Evolutionary conservation across 805 yeast genomes (phyloP).

Genomic region (Candida schatavii): DNA sequence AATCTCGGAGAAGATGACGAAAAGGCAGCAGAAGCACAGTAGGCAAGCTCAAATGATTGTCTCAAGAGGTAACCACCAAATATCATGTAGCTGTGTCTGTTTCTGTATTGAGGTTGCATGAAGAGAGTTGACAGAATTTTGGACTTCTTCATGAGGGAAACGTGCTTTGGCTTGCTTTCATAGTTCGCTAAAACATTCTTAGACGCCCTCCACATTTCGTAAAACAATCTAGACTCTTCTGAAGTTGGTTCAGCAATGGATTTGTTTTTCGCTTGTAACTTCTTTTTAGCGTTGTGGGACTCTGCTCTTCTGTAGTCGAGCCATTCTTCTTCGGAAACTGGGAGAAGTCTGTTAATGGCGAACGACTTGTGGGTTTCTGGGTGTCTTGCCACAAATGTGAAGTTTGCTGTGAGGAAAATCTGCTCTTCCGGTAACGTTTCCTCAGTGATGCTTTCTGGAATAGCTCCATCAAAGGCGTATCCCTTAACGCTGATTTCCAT

Average conservation of each 20-base stretch:
- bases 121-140: slow-evolving; percentile 70
- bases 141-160: slow-evolving; percentile 71
- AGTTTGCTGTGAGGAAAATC: slow-evolving; percentile 82
- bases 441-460: slow-evolving; percentile 55
- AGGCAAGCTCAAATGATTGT: slow-evolving; percentile 91
- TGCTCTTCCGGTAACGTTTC: slow-evolving; percentile 59
- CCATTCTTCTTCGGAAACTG: slow-evolving; percentile 75
- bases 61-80: slow-evolving; percentile 93
- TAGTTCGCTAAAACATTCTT: slow-evolving; percentile 29
- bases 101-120: slow-evolving; percentile 97
- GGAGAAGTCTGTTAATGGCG: slow-evolving; percentile 78
- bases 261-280: slow-evolving; percentile 65
- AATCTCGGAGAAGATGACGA: slow-evolving; percentile 84
- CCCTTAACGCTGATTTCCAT: slow-evolving; percentile 95
- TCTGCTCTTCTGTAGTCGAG: slow-evolving; percentile 84
- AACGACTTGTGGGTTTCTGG: slow-evolving; percentile 89
- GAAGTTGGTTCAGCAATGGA: slow-evolving; percentile 61
- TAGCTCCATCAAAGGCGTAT: slow-evolving; percentile 60
- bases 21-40: slow-evolving; percentile 88
- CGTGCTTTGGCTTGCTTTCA: slow-evolving; percentile 44
- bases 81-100: slow-evolving; percentile 90
- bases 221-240: slow-evolving; percentile 71
- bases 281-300: slow-evolving; percentile 83
- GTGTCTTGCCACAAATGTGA: slow-evolving; percentile 93
- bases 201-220: slow-evolving; percentile 63